These are phyloP conservation scores for Ambrosia artemisiifolia DNA, from an alignment of 129 eudicot genomes.

Conservation along the genomic window DNA sequence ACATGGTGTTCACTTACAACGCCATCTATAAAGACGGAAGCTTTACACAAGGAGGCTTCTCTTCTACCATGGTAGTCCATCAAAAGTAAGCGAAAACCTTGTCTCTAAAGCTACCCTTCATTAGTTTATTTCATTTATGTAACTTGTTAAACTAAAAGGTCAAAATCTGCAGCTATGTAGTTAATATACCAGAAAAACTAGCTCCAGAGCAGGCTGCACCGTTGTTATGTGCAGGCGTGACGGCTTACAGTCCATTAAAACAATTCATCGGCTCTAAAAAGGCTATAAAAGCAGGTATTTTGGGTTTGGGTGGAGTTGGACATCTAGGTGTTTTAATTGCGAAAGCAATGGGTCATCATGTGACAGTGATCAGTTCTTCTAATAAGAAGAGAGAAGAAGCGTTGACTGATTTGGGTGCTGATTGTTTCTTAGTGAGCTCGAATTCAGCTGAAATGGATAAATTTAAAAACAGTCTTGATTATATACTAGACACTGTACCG, in stretches of 20 bases:
- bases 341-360: constrained; percentile 69
- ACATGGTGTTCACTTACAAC: constrained; percentile 48
- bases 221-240: constrained; percentile 56
- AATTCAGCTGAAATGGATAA: constrained; percentile 39
- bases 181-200: constrained; percentile 43
- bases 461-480: constrained; percentile 39
- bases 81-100: constrained; percentile 56
- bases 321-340: constrained; percentile 60
- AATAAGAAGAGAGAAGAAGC: constrained; percentile 49
- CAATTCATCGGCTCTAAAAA: constrained; percentile 34
- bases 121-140: not conserved
- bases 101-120: not conserved
- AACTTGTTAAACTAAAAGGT: not conserved
- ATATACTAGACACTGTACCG: constrained; percentile 59
- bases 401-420: constrained; percentile 49
- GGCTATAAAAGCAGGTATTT: constrained; percentile 42
- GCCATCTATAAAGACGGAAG: constrained; percentile 45
- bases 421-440: constrained; percentile 47
- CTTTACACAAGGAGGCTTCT: constrained; percentile 56
- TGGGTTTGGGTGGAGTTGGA: constrained; percentile 69
- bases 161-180: constrained; percentile 41
- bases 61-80: constrained; percentile 59
- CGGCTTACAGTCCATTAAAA: constrained; percentile 61
- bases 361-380: constrained; percentile 63
- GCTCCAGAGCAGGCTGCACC: constrained; percentile 68